Base-by-base conservation (phyloP, 106 monocot genomes). In the Apostasia shenzhenica region DNA sequence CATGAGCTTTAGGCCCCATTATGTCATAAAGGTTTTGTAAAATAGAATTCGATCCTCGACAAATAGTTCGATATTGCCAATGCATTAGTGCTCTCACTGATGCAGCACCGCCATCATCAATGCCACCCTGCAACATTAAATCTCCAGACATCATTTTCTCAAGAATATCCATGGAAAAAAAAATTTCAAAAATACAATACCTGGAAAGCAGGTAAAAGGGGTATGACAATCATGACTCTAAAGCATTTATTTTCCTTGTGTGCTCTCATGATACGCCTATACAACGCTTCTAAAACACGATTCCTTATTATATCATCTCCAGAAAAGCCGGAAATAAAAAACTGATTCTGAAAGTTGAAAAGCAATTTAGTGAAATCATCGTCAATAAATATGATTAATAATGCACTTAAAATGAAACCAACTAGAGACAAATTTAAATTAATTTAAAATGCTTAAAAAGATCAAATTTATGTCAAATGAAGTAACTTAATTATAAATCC, bases 101-200 rank as follows among this genome's bases (percentile, higher is more conserved):
- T 81, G 99, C 99, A 69, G 99, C 99, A 74, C 99, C 99, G 82
- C 79, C 79, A 75, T 99, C 99, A 90, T 99, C 99, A 60, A 99
- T 73, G 26, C 99, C 93, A n/a, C 99, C 99, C 93, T 99, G 55
- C 53, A 37, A 37, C 48, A 59, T 52, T 48, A 39, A 13, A 14
- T 47, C 12, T 58, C 50, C 39, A 61, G 71, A 63, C 55, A 71
- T 66, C 14, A 43, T 13, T 44, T 11, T n/a, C 1, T 4, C 3
- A 69, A 2, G 14, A 51, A 4, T 43, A 46, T 2, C 9, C 56
- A 52, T 43, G 48, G 1, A 39, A 75, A 73, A 46, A 44, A 61
- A 50, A 72, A 38, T 72, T 59, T n/a, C n/a, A 39, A 57, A 2
- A 14, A 50, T 3, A 70, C 10, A 13, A 9, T 85, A 99, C 99